A percentile compares a stretch with the other conserved stretches of the same genome.
phyloP scores from a whole-genome alignment of 75 land plant genomes.

The Cryptomeria japonica region DNA sequence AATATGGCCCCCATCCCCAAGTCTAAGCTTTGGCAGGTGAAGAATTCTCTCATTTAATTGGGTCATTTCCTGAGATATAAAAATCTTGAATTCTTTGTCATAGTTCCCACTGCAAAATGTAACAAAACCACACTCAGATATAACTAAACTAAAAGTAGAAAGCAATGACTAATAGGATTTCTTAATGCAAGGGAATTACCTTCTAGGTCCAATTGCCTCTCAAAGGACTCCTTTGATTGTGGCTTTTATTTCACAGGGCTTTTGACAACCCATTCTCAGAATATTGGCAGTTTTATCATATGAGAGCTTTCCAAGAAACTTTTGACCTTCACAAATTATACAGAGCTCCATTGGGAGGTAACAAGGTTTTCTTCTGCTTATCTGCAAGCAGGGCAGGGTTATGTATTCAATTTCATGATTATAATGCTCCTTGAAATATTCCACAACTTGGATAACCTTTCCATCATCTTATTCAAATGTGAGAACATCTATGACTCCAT shows the following conservation, averaged over 20 bases:
- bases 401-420: conserved; percentile 65
- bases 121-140: conserved; percentile 4
- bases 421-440: conserved; percentile 76
- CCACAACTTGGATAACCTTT: conserved; percentile 42
- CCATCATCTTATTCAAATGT: conserved; percentile 71
- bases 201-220: conserved; percentile 60
- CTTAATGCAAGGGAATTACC: conserved; percentile 29
- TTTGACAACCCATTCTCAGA: conserved; percentile 72
- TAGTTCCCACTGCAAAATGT: conserved; percentile 43
- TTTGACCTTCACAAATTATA: conserved; percentile 77
- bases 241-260: conserved; percentile 55
- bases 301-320: conserved; percentile 67
- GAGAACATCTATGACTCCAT: conserved; percentile 58
- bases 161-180: background rate
- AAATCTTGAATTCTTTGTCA: conserved; percentile 55
- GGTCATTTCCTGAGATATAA: conserved; percentile 67
- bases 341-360: conserved; percentile 97
- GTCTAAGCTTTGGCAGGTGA: conserved; percentile 74
- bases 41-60: conserved; percentile 68
- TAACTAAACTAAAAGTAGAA: background rate
- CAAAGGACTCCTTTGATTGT: conserved; percentile 57
- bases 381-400: conserved; percentile 77
- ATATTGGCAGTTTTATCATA: conserved; percentile 65
- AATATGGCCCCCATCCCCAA: conserved; percentile 56
- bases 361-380: conserved; percentile 73